These are phyloP conservation scores for Eremomyces bilateralis DNA, from an alignment of 495 filamentous ascomycete species.

Conservation along the genomic window DNA sequence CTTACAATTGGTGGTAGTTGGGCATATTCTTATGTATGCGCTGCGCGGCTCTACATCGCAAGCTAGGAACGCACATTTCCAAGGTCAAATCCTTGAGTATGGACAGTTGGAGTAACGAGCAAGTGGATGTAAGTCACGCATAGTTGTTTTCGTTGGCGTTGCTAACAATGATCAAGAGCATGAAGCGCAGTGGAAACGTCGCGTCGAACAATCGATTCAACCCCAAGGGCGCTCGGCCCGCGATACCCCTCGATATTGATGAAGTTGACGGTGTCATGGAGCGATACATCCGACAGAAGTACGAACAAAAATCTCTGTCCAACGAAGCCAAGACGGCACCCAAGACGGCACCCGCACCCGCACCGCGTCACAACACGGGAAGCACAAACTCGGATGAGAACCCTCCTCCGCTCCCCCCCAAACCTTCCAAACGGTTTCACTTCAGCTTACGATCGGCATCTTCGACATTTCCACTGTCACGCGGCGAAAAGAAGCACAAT, in stretches of 20 bases:
- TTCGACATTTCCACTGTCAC: conserved; percentile 32
- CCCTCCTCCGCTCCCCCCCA: conserved; percentile 70
- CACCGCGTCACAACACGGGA: conserved; percentile 25
- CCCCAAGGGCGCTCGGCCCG: conserved; percentile 54
- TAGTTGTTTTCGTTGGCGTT: conserved; percentile 5
- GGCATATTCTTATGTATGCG: conserved; percentile 96
- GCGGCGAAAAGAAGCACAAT: no score
- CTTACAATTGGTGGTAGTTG: conserved; percentile 29
- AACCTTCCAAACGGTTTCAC: conserved; percentile 54
- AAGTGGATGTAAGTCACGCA: conserved; percentile 56
- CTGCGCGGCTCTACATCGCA: conserved; percentile 87
- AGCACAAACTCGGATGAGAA: conserved; percentile 31
- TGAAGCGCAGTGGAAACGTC: conserved; percentile 75
- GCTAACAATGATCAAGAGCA: conserved; percentile 35
- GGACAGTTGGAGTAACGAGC: conserved; percentile 88
- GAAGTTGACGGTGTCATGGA: conserved; percentile 86
- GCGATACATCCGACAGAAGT: conserved; percentile 83
- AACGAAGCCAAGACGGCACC: conserved; percentile 15
- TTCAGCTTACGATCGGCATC: conserved; percentile 49
- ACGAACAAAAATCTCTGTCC: conserved; percentile 40
- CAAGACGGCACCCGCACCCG: no score
- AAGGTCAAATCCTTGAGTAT: conserved; percentile 97
- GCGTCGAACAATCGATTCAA: conserved; percentile 77
- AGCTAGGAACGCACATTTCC: conserved; percentile 90
- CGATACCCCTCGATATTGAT: conserved; percentile 71